A percentile compares a stretch with the other conserved stretches of the same genome.
These are phyloP conservation scores for Chaetothyriales sp. DNA, from an alignment of 2,329 filamentous ascomycete species.

Conservation along the genomic window DNA sequence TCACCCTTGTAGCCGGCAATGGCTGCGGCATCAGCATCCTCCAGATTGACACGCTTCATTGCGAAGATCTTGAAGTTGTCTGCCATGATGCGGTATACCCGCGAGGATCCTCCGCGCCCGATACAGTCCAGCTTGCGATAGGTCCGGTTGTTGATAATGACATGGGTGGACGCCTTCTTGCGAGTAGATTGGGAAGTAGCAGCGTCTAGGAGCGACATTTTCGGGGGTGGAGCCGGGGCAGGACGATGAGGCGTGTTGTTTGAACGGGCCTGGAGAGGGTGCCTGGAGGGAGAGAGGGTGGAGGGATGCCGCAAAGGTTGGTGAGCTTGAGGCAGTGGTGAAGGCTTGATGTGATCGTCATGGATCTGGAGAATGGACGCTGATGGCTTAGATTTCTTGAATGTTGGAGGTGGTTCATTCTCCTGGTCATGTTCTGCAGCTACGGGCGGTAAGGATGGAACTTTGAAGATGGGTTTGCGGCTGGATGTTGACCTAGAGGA, in stretches of 20 bases:
- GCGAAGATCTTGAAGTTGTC: conserved; percentile 95
- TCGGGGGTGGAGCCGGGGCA: conserved; percentile 66
- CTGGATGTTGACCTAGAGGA: conserved; percentile 27
- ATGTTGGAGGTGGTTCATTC: conserved; percentile 60
- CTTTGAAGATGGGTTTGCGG: conserved; percentile 41
- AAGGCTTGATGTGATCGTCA: conserved; percentile 31
- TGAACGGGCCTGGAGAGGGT: conserved; percentile 38
- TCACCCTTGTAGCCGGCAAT: conserved; percentile 85
- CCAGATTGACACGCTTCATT: conserved; percentile 78
- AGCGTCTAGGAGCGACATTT: conserved; percentile 91
- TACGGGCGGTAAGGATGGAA: conserved; percentile 41
- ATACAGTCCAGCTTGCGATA: conserved; percentile 84
- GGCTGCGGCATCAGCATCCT: conserved; percentile 71
- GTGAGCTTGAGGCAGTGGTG: conserved; percentile 32
- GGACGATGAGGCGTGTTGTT: conserved; percentile 62
- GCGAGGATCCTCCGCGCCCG: conserved; percentile 80
- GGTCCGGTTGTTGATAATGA: conserved; percentile 78
- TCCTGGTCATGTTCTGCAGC: conserved; percentile 63
- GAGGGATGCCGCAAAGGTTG: conserved; percentile 29
- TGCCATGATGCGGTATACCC: conserved; percentile 91
- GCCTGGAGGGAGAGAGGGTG: conserved; percentile 27
- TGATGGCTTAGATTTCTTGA: conserved; percentile 46
- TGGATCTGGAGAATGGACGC: conserved; percentile 42
- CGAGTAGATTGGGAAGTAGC: conserved; percentile 72
- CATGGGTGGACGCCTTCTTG: conserved; percentile 59